phyloP scores from a whole-genome alignment of 441 rosid species.

The Manihot esculenta region DNA sequence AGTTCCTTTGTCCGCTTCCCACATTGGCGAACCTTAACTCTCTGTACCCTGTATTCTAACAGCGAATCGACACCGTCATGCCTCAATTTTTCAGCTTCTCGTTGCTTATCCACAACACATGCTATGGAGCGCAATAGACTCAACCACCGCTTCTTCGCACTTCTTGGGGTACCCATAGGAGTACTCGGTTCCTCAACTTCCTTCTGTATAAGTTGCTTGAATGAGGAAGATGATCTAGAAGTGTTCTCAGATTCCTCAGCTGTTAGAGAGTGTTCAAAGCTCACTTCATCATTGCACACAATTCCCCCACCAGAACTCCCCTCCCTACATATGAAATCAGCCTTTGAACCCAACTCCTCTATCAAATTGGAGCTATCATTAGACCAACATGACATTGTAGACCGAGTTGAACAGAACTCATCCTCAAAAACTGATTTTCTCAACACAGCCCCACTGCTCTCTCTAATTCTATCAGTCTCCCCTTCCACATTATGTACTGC shows the following conservation, averaged over 20 bases:
- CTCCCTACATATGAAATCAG: slow-evolving; percentile 32
- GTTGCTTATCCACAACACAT: slow-evolving; percentile 48
- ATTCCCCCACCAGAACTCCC: slow-evolving; percentile 29
- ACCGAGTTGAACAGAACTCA: slow-evolving; percentile 38
- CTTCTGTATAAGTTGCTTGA: slow-evolving; percentile 30
- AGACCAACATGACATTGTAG: slow-evolving; percentile 33
- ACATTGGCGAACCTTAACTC: slow-evolving; percentile 47
- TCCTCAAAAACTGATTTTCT: slow-evolving; percentile 37
- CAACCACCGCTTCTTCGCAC: slow-evolving; percentile 63
- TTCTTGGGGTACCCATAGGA: slow-evolving; percentile 16
- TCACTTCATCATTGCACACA: slow-evolving; percentile 29
- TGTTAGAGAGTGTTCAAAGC: slow-evolving; percentile 22
- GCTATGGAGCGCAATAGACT: slow-evolving; percentile 49
- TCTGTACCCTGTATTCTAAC: slow-evolving; percentile 36
- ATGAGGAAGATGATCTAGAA: slow-evolving; percentile 38
- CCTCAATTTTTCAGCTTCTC: slow-evolving; percentile 28
- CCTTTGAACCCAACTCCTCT: slow-evolving; percentile 26
- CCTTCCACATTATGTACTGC: slow-evolving; percentile 27
- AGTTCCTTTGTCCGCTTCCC: slow-evolving; percentile 68
- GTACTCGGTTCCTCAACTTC: slow-evolving; percentile 35
- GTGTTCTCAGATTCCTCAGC: slow-evolving; percentile 33
- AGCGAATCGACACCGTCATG: slow-evolving; percentile 26
- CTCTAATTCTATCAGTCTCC: slow-evolving; percentile 36
- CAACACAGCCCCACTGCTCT: slow-evolving; percentile 47
- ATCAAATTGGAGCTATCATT: slow-evolving; percentile 31